Percentiles rank a stretch among this genome's conserved stretches.
These are phyloP conservation scores for Bondarzewia mesenterica DNA, from an alignment of 1,284 basidiomycete species.

Conservation along the genomic window DNA sequence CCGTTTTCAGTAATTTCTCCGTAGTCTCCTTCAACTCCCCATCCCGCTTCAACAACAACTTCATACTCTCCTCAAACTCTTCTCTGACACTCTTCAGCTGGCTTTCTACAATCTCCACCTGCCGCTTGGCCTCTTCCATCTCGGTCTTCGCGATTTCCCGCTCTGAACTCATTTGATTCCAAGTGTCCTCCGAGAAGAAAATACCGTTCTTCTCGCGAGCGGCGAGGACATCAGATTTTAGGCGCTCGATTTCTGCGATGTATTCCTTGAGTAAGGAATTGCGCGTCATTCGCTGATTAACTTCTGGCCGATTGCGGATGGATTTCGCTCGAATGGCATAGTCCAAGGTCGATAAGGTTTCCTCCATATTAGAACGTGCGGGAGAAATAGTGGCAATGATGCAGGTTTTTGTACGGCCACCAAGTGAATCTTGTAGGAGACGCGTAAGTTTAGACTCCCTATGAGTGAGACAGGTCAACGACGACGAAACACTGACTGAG, in stretches of 20 bases:
- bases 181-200: conserved; percentile 84
- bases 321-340: conserved; percentile 96
- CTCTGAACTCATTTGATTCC: conserved; percentile 75
- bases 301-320: conserved; percentile 92
- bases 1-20: conserved; percentile 47
- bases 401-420: conserved; percentile 97
- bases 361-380: conserved; percentile 89
- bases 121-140: conserved; percentile 73
- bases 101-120: conserved; percentile 76
- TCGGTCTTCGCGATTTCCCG: conserved; percentile 72
- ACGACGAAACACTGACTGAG: not conserved
- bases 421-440: conserved; percentile 95
- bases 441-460: conserved; percentile 93
- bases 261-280: conserved; percentile 93
- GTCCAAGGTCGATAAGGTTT: conserved; percentile 96
- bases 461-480: not conserved
- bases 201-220: conserved; percentile 94
- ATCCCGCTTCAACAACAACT: conserved; percentile 64
- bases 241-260: conserved; percentile 88
- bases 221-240: conserved; percentile 87
- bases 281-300: conserved; percentile 92
- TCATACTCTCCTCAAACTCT: conserved; percentile 86
- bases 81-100: conserved; percentile 76
- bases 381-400: conserved; percentile 96
- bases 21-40: conserved; percentile 66